Conservation (phyloP, 73 alveolate genomes). For the Uronychia binucleata region DNA sequence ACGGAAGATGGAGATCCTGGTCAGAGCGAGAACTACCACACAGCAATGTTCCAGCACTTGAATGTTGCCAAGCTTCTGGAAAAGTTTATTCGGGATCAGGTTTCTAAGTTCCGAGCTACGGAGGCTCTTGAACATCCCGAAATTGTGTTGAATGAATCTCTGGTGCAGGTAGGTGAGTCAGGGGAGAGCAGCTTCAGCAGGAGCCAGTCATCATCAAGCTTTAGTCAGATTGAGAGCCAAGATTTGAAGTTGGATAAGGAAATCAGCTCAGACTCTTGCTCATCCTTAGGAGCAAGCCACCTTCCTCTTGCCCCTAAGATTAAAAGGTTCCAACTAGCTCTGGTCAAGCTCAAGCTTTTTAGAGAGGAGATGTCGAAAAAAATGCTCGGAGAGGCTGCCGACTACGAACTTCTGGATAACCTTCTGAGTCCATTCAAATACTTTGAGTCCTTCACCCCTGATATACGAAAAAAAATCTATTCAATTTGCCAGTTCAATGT, state of each 20-base stretch:
- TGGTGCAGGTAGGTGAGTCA: too few species aligned
- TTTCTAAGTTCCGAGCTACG: background rate
- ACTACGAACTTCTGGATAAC: constrained; percentile 37
- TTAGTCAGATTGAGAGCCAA: too few species aligned
- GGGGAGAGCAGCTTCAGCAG: too few species aligned
- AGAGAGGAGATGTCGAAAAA: constrained; percentile 39
- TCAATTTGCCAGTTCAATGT: constrained; percentile 25
- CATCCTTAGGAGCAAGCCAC: too few species aligned
- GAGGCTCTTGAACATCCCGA: too few species aligned
- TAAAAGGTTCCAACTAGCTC: too few species aligned
- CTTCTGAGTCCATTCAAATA: constrained; percentile 23
- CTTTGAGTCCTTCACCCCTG: constrained; percentile 20
- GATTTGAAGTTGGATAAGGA: too few species aligned
- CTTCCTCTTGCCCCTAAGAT: too few species aligned
- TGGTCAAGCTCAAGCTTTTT: constrained; percentile 37
- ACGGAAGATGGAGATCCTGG: constrained; percentile 12
- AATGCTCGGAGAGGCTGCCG: constrained; percentile 15
- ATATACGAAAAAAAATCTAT: constrained; percentile 24
- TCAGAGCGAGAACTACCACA: constrained; percentile 16
- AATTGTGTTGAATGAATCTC: too few species aligned
- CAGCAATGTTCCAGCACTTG: constrained; percentile 29
- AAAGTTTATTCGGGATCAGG: constrained; percentile 6
- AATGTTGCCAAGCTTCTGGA: constrained; percentile 30
- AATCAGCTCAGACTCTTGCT: too few species aligned
- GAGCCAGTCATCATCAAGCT: too few species aligned